These are phyloP conservation scores for Thuja plicata DNA, from an alignment of 83 land plant genomes.

Conservation along the genomic window DNA sequence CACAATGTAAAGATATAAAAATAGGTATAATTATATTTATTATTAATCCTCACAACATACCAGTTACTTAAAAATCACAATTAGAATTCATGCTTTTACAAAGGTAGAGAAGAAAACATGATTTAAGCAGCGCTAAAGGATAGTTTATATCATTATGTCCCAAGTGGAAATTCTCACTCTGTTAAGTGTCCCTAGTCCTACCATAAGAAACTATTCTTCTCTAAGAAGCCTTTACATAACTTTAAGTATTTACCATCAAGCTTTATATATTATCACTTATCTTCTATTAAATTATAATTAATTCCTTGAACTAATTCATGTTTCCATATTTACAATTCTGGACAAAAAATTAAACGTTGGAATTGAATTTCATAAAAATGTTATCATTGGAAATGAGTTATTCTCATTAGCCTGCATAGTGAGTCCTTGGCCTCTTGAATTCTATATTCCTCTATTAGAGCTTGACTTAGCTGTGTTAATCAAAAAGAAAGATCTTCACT, in stretches of 20 bases:
- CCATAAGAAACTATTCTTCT: neutral
- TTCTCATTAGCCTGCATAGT: slow-evolving; percentile 48
- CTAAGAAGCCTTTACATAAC: neutral
- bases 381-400: neutral
- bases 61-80: neutral
- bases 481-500: too few relatives aligned
- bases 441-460: slow-evolving; percentile 15
- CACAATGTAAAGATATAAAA: too few relatives aligned
- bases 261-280: neutral
- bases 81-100: neutral
- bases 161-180: neutral
- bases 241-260: neutral
- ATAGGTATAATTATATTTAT: neutral
- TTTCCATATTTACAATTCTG: neutral
- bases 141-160: neutral
- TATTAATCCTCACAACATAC: neutral
- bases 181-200: neutral
- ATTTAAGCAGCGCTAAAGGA: neutral
- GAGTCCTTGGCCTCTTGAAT: slow-evolving; percentile 57
- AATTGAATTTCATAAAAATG: neutral
- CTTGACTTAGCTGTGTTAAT: too few relatives aligned
- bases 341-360: neutral
- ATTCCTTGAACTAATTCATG: neutral
- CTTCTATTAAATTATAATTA: neutral
- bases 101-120: neutral